Percentiles rank a stretch among this genome's conserved stretches.
These are phyloP conservation scores for Schizopora paradoxa DNA, from an alignment of 1,284 basidiomycete genomes.

Conservation along the genomic window DNA sequence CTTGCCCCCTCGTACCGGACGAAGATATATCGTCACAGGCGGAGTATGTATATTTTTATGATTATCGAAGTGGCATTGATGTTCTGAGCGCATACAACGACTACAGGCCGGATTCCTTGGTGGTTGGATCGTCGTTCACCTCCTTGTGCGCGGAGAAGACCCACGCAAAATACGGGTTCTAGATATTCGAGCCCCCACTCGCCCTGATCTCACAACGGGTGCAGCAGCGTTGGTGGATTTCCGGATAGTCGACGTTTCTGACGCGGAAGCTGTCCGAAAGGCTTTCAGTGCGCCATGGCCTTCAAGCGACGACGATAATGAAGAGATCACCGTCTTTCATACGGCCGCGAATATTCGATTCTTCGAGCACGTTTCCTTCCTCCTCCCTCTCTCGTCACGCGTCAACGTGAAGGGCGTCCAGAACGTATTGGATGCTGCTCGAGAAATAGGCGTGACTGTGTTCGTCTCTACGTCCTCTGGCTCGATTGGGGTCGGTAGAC, in stretches of 20 bases:
- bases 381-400: conserved; percentile 47
- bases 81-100: not conserved
- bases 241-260: conserved; percentile 51
- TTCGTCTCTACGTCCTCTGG: conserved; percentile 63
- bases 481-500: conserved; percentile 45
- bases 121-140: conserved; percentile 66
- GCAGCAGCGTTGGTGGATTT: conserved; percentile 48
- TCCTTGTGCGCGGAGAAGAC: conserved; percentile 64
- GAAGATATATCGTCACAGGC: conserved; percentile 51
- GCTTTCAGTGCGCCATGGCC: conserved; percentile 68
- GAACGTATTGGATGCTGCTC: conserved; percentile 37
- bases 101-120: conserved; percentile 64
- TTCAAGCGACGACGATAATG: conserved; percentile 2
- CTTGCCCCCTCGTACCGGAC: conserved; percentile 47
- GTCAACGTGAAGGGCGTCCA: conserved; percentile 63
- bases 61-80: not conserved
- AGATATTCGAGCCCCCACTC: conserved; percentile 54
- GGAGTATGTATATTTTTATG: conserved; percentile 33
- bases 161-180: conserved; percentile 58
- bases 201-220: conserved; percentile 47
- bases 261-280: conserved; percentile 43
- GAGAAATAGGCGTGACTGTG: conserved; percentile 40
- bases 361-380: conserved; percentile 51
- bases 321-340: conserved; percentile 59
- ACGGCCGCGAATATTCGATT: conserved; percentile 72